A percentile compares a stretch with the other conserved stretches of the same genome.
These are phyloP conservation scores for Naumovozyma castellii DNA, from an alignment of 805 yeast species.

Conservation along the genomic window DNA sequence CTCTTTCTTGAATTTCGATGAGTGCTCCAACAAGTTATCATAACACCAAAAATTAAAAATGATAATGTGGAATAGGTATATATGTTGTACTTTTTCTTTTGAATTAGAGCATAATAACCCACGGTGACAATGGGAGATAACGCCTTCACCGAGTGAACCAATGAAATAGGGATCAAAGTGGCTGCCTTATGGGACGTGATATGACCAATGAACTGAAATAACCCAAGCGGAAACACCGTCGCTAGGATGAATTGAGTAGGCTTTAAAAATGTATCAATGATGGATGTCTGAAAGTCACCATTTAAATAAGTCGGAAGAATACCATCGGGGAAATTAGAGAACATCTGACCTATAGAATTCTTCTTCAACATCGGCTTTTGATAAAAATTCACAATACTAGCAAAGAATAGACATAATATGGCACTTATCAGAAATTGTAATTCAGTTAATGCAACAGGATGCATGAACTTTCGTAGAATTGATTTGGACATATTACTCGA, in stretches of 20 bases:
- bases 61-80: conserved; percentile 65
- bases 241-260: conserved; percentile 46
- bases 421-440: conserved; percentile 74
- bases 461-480: conserved; percentile 57
- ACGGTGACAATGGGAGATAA: conserved; percentile 86
- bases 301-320: conserved; percentile 27
- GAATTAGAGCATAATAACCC: conserved; percentile 56
- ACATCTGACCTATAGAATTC: conserved; percentile 8
- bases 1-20: conserved; percentile 12
- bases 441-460: conserved; percentile 86
- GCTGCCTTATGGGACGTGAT: conserved; percentile 89
- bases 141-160: conserved; percentile 91
- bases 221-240: conserved; percentile 88
- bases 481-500: conserved; percentile 76
- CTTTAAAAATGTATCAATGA: conserved; percentile 36
- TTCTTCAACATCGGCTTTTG: conserved; percentile 33
- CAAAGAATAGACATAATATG: conserved; percentile 42
- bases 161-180: conserved; percentile 80
- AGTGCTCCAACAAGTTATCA: conserved; percentile 58
- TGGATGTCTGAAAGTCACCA: conserved; percentile 25
- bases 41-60: conserved; percentile 78
- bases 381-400: conserved; percentile 33
- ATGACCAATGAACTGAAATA: conserved; percentile 88
- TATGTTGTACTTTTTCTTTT: conserved; percentile 45
- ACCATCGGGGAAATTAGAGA: conserved; percentile 27